These are phyloP conservation scores for Zoysia japonica DNA, from an alignment of 176 grass and related monocot genomes.

Conservation along the genomic window DNA sequence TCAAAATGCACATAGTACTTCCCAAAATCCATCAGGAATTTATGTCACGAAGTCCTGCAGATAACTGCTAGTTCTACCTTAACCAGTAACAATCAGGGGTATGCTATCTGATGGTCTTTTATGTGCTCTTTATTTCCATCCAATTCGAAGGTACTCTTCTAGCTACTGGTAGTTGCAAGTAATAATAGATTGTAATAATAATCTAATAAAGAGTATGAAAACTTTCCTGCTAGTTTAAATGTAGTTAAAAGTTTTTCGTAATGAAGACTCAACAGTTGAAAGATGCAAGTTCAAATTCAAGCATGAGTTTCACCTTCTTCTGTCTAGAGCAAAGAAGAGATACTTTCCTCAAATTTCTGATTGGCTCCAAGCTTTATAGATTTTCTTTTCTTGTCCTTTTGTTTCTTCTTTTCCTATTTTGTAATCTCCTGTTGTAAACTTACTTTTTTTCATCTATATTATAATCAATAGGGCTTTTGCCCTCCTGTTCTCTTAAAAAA, in stretches of 20 bases:
- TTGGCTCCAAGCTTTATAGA: no score
- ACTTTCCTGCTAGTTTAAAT: slow-evolving; percentile 30
- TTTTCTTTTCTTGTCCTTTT: no score
- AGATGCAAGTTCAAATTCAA: no score
- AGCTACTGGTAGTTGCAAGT: slow-evolving; percentile 62
- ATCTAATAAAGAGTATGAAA: slow-evolving; percentile 23
- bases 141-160: slow-evolving; percentile 78
- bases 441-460: no score
- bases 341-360: no score
- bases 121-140: slow-evolving; percentile 87
- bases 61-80: slow-evolving; percentile 78
- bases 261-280: no score
- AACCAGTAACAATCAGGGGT: slow-evolving; percentile 79
- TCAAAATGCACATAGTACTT: slow-evolving; percentile 86
- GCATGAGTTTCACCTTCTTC: no score
- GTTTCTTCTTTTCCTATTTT: no score
- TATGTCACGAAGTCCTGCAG: slow-evolving; percentile 76
- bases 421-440: no score
- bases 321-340: no score
- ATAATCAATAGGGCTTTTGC: no score
- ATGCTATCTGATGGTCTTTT: slow-evolving; percentile 81
- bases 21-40: slow-evolving; percentile 64
- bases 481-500: no score
- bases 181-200: slow-evolving; percentile 42
- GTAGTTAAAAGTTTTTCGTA: neutral